phyloP scores from a whole-genome alignment of 108 stramenopile species.

The Seminavis robusta region DNA sequence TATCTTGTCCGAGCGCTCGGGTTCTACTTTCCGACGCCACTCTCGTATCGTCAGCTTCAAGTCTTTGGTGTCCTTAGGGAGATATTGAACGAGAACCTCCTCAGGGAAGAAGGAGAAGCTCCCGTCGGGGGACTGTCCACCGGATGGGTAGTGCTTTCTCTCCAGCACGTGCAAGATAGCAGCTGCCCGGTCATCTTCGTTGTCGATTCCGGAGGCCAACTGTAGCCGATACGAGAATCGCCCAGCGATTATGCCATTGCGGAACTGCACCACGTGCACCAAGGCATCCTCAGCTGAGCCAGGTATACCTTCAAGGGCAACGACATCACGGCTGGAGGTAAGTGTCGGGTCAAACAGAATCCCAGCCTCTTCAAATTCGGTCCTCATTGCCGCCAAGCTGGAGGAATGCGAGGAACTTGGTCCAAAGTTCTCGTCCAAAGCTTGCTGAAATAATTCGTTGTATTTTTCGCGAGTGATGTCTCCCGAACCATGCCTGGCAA shows the following conservation, averaged over 20 bases:
- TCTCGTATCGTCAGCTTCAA: constrained; percentile 25
- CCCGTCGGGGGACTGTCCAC: constrained; percentile 6
- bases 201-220: constrained; percentile 8
- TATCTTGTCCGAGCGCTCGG: constrained; percentile 10
- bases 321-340: constrained; percentile 49
- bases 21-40: constrained; percentile 18
- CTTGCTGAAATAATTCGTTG: constrained; percentile 30
- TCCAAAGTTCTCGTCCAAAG: constrained; percentile 32
- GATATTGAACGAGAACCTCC: constrained; percentile 44
- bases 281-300: constrained; percentile 23
- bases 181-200: constrained; percentile 20
- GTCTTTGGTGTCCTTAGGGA: constrained; percentile 8
- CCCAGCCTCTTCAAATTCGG: constrained; percentile 40
- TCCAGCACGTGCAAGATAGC: constrained; percentile 41
- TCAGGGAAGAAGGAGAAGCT: constrained; percentile 48
- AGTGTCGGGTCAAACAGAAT: constrained; percentile 37
- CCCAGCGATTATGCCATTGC: constrained; percentile 40
- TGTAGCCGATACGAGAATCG: constrained; percentile 40
- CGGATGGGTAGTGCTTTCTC: constrained; percentile 50
- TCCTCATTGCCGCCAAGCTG: constrained; percentile 23
- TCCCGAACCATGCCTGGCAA: constrained; percentile 30
- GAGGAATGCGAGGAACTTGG: neutral
- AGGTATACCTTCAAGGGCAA: constrained; percentile 14
- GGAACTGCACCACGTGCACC: constrained; percentile 51
- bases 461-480: constrained; percentile 17